Conservation (phyloP, 2,329 filamentous ascomycete species). For the Ceratocystis ficicola region DNA sequence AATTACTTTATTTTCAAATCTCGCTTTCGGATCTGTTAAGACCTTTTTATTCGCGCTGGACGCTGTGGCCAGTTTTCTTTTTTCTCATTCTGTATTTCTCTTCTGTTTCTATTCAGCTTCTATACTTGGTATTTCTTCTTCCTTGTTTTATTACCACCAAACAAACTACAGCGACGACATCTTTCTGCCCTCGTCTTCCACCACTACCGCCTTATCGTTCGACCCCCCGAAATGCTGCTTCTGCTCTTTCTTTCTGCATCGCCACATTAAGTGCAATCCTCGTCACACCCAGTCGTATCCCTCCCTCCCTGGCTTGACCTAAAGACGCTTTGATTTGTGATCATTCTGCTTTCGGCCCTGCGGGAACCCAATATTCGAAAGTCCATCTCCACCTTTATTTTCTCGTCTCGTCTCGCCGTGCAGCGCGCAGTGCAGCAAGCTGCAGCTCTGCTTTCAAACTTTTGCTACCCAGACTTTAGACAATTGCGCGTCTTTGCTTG, state of each 20-base stretch:
- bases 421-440: neutral
- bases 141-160: neutral
- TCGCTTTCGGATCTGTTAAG: neutral
- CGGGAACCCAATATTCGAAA: neutral
- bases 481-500: conserved; percentile 15
- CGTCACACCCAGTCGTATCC: neutral
- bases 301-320: neutral
- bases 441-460: conserved; percentile 6
- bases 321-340: neutral
- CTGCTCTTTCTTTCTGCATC: neutral
- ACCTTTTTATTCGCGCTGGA: neutral
- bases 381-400: neutral
- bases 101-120: neutral
- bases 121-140: neutral
- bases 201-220: neutral
- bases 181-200: neutral
- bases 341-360: neutral
- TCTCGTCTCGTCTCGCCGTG: neutral
- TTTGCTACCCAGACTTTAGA: neutral
- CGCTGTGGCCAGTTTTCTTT: neutral
- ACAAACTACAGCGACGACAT: neutral
- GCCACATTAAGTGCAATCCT: conserved; percentile 2
- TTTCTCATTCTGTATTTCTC: neutral
- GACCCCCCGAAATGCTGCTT: neutral
- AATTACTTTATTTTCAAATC: conserved; percentile 6